phyloP scores from a whole-genome alignment of 768 basidiomycete genomes.

The Pisolithus marmoratus region DNA sequence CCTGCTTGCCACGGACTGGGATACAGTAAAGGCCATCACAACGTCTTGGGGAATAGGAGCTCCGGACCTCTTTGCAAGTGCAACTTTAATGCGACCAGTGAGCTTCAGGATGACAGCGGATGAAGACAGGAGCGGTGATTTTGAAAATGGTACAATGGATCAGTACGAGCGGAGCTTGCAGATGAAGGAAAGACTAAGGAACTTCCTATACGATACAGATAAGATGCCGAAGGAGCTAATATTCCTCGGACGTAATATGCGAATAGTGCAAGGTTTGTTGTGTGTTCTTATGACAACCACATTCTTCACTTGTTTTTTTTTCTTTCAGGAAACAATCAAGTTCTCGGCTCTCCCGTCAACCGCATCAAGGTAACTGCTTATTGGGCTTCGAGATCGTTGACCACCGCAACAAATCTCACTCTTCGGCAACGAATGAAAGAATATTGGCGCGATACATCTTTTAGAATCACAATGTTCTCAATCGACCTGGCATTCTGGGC shows the following conservation, averaged over 20 bases:
- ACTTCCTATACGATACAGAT: conserved; percentile 68
- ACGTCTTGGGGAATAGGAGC: conserved; percentile 62
- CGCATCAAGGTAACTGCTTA: conserved; percentile 85
- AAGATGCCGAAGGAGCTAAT: conserved; percentile 73
- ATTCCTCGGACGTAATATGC: conserved; percentile 74
- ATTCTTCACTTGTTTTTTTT: not conserved
- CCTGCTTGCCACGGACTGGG: conserved; percentile 52
- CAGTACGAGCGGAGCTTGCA: conserved; percentile 64
- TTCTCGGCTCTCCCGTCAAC: conserved; percentile 81
- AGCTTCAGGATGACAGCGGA: conserved; percentile 23
- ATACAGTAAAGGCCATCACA: conserved; percentile 45
- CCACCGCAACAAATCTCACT: conserved; percentile 37
- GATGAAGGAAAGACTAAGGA: conserved; percentile 63
- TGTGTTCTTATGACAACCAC: not conserved
- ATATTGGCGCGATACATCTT: conserved; percentile 55
- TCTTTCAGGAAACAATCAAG: conserved; percentile 68
- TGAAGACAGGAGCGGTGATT: conserved; percentile 11
- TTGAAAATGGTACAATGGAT: conserved; percentile 28
- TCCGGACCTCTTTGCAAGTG: conserved; percentile 70
- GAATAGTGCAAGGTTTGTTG: conserved; percentile 38
- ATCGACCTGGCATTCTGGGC: conserved; percentile 72
- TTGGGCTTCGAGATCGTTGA: conserved; percentile 70
- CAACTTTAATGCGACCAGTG: conserved; percentile 62
- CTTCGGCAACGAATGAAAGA: conserved; percentile 41
- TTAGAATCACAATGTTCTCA: conserved; percentile 56